phyloP scores from a whole-genome alignment of 139 green algal genomes.

The Haematococcus sp. region DNA sequence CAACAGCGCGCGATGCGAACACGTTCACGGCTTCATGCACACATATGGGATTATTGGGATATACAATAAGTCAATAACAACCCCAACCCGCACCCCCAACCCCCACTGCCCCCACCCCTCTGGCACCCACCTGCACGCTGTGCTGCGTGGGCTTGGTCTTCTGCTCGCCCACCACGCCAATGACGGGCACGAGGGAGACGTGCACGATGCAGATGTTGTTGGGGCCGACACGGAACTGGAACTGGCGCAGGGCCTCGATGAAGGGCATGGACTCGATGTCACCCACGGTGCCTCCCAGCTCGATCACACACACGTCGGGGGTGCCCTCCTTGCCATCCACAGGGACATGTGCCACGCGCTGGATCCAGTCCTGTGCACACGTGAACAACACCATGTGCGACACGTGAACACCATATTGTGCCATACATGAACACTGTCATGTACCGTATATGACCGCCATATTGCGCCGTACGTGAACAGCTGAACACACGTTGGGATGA shows the following conservation, averaged over 20 bases:
- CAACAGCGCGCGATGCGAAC: not conserved
- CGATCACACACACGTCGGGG: conserved; percentile 97
- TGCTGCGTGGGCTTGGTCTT: conserved; percentile 99
- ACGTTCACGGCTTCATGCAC: not conserved
- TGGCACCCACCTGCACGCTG: conserved; percentile 63
- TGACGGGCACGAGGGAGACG: conserved; percentile 93
- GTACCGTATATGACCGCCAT: too few relatives aligned
- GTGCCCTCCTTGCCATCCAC: conserved; percentile 79
- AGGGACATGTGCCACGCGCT: conserved; percentile 87
- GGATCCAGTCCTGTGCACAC: conserved; percentile 86
- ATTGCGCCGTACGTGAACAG: too few relatives aligned
- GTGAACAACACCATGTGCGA: not conserved
- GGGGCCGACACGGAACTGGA: conserved; percentile 77
- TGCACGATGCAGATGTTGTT: conserved; percentile 90
- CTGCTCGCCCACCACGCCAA: conserved; percentile 97
- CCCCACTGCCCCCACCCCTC: too few relatives aligned
- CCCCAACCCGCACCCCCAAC: not conserved
- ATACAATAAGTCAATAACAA: too few relatives aligned
- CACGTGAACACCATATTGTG: too few relatives aligned
- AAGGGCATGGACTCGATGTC: conserved; percentile 99
- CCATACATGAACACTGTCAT: too few relatives aligned
- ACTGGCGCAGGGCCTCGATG: conserved; percentile 87
- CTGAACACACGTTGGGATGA: too few relatives aligned
- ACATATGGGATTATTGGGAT: too few relatives aligned
- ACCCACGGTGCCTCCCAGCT: conserved; percentile 97